Base-by-base conservation (phyloP, 2,329 filamentous ascomycete species). In the Dissoconium aciculare region DNA sequence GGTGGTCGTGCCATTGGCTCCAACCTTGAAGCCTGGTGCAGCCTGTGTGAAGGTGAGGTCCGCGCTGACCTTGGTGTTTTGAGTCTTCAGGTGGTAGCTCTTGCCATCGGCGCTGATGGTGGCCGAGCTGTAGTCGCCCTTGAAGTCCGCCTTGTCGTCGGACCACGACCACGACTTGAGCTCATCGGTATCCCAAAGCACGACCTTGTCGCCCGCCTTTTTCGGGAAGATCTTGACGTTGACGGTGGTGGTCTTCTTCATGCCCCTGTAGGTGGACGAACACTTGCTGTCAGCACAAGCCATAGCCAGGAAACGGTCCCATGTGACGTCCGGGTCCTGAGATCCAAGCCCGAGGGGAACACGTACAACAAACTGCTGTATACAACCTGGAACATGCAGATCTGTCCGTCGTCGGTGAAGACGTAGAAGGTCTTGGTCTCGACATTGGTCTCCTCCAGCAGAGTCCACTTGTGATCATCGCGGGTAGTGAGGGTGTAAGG, bases 351-450 rank as follows among this genome's bases (percentile, higher is more conserved):
- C n/a, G n/a, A n/a, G n/a, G n/a, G n/a, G n/a, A n/a, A n/a, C n/a
- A n/a, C n/a, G n/a, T 74, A 94, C 85, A 73, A 78, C 55, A 98
- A 80, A 60, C 93, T 94, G 65, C 81, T 95, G 67, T 95, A 93
- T 56, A 98, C 93, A 59, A 95, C 69, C 66, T 98, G 89, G 37
- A 72, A 73, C 57, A 93, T 71, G 31, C 69, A 81, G 41, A 85
- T 57, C 40, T 76, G 67, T 30, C 89, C 89, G 37, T 64, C 72
- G 39, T 93, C 80, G 33, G 78, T 66, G 58, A 76, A 76, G 50
- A 94, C 61, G 63, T 98, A 98, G 63, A 94, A 98, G 40, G 71
- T 84, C 63, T 94, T 79, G 16, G 83, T 94, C 67, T 98, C 89
- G 46, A 95, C 89, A 50, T 71, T 79, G 41, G 89, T 95, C 49